A percentile compares a stretch with the other conserved stretches of the same genome.
phyloP scores from a whole-genome alignment of 2,329 filamentous ascomycete genomes.

The Zalaria obscura region DNA sequence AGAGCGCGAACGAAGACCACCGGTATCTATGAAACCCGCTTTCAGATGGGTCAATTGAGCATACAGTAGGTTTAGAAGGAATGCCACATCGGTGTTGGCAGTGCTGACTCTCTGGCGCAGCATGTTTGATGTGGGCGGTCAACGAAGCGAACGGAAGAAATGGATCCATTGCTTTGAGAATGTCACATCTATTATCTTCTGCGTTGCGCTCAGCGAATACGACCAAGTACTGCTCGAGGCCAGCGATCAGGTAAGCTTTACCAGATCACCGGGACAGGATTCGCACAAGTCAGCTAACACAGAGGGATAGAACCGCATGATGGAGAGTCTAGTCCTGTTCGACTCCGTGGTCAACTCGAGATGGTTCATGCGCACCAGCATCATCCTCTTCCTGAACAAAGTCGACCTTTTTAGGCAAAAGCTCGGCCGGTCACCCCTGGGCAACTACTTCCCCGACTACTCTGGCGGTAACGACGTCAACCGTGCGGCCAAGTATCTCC shows the following conservation, averaged over 20 bases:
- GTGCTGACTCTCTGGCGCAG: constrained; percentile 34
- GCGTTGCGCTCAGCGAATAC: constrained; percentile 94
- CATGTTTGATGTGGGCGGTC: constrained; percentile 98
- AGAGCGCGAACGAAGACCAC: constrained; percentile 95
- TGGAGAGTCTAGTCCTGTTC: constrained; percentile 92
- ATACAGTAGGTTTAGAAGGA: constrained; percentile 63
- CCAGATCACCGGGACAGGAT: constrained; percentile 1
- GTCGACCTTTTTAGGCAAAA: constrained; percentile 97
- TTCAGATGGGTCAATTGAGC: constrained; percentile 95
- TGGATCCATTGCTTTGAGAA: constrained; percentile 99
- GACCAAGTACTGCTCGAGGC: constrained; percentile 95
- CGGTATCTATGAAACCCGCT: constrained; percentile 96
- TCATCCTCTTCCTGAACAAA: constrained; percentile 97
- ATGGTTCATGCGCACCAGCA: constrained; percentile 98
- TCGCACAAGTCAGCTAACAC: constrained; percentile 7
- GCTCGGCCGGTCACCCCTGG: constrained; percentile 72
- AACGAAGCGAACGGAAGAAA: constrained; percentile 95
- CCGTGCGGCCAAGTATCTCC: constrained; percentile 89
- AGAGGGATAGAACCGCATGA: constrained; percentile 80
- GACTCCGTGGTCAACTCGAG: constrained; percentile 97
- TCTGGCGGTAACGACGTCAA: constrained; percentile 96
- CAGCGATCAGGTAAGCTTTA: constrained; percentile 68
- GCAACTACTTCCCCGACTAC: constrained; percentile 96
- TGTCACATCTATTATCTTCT: constrained; percentile 98
- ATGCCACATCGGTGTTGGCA: background rate